A percentile compares a stretch with the other conserved stretches of the same genome.
Evolutionary conservation across 1,284 basidiomycete species (phyloP).

Genomic region (Peniophora sp.): DNA sequence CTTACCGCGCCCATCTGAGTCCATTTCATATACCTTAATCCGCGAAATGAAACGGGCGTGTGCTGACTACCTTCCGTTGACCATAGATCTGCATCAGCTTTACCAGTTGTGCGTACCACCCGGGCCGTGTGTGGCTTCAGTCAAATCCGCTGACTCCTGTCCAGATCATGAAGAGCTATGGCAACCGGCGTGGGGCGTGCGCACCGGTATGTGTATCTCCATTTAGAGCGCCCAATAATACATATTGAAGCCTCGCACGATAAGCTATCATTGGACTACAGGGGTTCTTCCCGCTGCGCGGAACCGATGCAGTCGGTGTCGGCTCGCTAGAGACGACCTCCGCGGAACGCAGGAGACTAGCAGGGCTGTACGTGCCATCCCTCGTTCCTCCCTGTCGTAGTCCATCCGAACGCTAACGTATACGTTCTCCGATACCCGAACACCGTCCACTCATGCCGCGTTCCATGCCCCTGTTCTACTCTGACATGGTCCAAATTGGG

Average conservation of each 20-base stretch:
- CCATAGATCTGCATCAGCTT: constrained; percentile 87
- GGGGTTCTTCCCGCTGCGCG: constrained; percentile 85
- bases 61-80: neutral
- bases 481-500: neutral
- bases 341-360: constrained; percentile 75
- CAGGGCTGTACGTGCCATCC: constrained; percentile 51
- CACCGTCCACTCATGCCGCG: no score
- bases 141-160: constrained; percentile 15
- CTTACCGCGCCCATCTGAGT: no score
- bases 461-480: neutral
- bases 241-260: neutral
- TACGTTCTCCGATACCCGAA: constrained; percentile 8
- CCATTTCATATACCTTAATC: no score
- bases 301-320: constrained; percentile 84
- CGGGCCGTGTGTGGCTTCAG: constrained; percentile 1
- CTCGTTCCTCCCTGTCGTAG: constrained; percentile 1
- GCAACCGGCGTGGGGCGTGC: constrained; percentile 97
- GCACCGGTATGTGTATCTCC: constrained; percentile 57
- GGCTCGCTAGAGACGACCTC: constrained; percentile 81
- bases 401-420: constrained; percentile 5
- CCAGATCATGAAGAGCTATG: constrained; percentile 84
- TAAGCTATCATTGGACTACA: constrained; percentile 85
- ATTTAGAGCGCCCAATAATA: neutral
- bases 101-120: constrained; percentile 61
- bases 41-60: no score